Base-by-base conservation (phyloP, 129 eudicot genomes). In the Apium graveolens region DNA sequence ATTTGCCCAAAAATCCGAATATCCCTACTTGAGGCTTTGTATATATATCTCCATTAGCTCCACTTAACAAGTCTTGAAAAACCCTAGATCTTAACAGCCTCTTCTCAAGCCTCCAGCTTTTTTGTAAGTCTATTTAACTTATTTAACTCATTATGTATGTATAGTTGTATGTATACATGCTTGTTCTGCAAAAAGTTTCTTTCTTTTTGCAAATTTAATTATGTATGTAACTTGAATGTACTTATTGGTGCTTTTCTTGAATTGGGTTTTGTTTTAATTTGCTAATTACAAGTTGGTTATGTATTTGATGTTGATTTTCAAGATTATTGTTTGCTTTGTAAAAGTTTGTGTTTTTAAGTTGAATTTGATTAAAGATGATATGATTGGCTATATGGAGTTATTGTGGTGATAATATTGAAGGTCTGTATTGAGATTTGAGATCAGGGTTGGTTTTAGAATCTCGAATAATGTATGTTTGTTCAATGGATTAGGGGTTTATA, bases 1-100 rank as follows among this genome's bases (percentile, higher is more conserved):
- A 51, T 6, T 6, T 51, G 2, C 2, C 62, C 0, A 21, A 51
- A 10, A 11, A 60, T n/a, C 68, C 68, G 68, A 26, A n/a, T 57
- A 57, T 57, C 13, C 66, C 31, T 24, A 21, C 65, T 8, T 6
- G 13, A 24, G 4, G 31, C 14, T 24, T n/a, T 5, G 24, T 55
- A 60, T n/a, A 60, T 9, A 60, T 60, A 6, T 10, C 32, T n/a
- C 34, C 12, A 26, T 9, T n/a, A 60, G 68, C 72, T 4, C 0
- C 10, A 13, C 37, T 66, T 12, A 0, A 1, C 39, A 31, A 32
- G 72, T 66, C 72, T 31, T 32, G 24, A 32, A 37, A 70, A 70
- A 70, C 74, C 74, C 74, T 70, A 70, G 74, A 70, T 70, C 74
- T 66, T 14, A 29, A 16, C 72, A 5, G 72, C 38, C 37, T 66